Evolutionary conservation across 768 basidiomycete genomes (phyloP), one percentile per base, ranked within the genome.

Genomic region (Xanthoconium stramineum): DNA sequence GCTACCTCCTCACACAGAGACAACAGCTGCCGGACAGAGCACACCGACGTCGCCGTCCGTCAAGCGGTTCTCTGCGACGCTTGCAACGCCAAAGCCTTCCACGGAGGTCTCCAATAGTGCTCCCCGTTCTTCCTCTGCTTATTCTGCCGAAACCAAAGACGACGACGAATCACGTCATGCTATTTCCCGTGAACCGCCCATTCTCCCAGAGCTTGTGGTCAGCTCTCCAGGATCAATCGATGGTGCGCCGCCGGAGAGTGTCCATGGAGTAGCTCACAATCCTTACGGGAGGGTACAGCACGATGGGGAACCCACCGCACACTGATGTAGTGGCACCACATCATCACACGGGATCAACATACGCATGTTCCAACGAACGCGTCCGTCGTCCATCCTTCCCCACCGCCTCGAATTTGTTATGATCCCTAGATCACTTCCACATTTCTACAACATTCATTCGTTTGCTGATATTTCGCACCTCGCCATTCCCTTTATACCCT

Each of bases 131-230:
- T 72, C 70, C 7, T 70, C 68, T 37, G 58, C 70, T 1, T 72
- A 65, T 53, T 73, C 70, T 14, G n/a, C 59, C 11, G 66, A 62
- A 42, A 69, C 66, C n/a, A 61, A 57, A 44, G 70, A 64, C 1
- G 72, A 70, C 35, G 66, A 63, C 0, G 63, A 69, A 24, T 40
- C 43, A 7, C 69, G 68, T 11, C 59, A 39, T 5, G 52, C 30
- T 30, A 72, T 72, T 58, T 63, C 70, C 30, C 68, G 51, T 24
- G 61, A 65, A 43, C 70, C 70, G 2, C 70, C 70, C 17, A 62
- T 72, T 52, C 70, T 72, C 4, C 70, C 70, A 12, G 70, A 72
- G 53, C 61, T 72, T 44, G 70, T 72, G 46, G 72, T 72, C 30
- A 73, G 72, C 44, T 70, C 70, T 38, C 70, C 70, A 15, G 61